Evolutionary conservation across 169 alveolate species (phyloP).

Genomic region (Besnoitia besnoiti): DNA sequence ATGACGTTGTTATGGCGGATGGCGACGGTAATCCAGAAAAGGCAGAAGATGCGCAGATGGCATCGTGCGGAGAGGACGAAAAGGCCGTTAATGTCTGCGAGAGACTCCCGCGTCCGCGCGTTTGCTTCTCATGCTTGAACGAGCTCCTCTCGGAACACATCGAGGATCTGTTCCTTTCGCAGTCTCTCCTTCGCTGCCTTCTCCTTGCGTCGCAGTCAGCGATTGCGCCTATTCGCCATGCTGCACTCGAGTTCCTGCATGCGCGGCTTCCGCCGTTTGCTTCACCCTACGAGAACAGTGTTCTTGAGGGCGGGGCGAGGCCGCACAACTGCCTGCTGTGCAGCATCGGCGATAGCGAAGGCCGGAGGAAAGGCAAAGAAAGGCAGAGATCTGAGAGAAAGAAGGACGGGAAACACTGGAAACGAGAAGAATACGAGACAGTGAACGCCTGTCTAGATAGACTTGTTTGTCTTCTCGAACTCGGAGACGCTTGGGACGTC

Average conservation of each 20-base stretch:
- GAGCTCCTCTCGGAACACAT: background rate
- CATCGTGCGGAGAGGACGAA: background rate
- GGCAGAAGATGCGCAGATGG: no score
- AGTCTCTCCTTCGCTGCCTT: constrained; percentile 8
- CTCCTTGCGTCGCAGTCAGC: constrained; percentile 65
- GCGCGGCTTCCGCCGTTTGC: constrained; percentile 48
- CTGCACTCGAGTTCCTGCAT: constrained; percentile 54
- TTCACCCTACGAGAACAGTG: background rate
- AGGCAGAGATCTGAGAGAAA: background rate
- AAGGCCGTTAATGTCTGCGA: no score
- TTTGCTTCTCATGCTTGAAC: background rate
- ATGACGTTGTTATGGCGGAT: background rate
- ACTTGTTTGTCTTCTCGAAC: constrained; percentile 34
- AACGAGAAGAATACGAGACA: background rate
- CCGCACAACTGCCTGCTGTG: background rate
- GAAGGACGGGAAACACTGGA: background rate
- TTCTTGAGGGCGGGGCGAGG: background rate
- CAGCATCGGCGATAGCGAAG: background rate
- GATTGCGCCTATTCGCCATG: constrained; percentile 38
- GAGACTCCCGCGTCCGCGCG: no score
- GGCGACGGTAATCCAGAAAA: no score
- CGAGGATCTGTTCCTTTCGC: background rate
- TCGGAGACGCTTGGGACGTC: constrained; percentile 32
- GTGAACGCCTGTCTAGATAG: background rate
- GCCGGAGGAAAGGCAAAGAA: background rate